These are phyloP conservation scores for Adansonia madagascariensis DNA, from an alignment of 441 rosid genomes.

Conservation along the genomic window DNA sequence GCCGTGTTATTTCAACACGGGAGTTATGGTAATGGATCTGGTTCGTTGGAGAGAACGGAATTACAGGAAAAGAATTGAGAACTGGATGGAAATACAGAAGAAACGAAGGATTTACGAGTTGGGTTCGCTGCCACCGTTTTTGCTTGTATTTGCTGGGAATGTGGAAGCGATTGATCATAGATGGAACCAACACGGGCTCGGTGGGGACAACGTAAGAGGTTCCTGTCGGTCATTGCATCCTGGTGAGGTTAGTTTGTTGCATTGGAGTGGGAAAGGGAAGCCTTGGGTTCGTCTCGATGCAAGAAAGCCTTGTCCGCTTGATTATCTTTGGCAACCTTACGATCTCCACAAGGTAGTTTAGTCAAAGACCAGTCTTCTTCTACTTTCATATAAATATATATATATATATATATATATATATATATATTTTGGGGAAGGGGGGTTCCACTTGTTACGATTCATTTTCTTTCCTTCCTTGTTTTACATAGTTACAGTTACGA, in stretches of 20 bases:
- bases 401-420: too few species aligned
- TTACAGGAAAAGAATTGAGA: conserved; percentile 66
- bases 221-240: conserved; percentile 80
- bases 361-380: conserved; percentile 35
- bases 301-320: conserved; percentile 71
- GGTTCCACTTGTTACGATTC: too few species aligned
- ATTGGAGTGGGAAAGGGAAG: conserved; percentile 98
- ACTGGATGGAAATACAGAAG: conserved; percentile 86
- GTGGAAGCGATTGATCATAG: conserved; percentile 78
- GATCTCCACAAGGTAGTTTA: conserved; percentile 53
- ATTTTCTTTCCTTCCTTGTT: conserved; percentile 23
- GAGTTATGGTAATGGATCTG: conserved; percentile 94
- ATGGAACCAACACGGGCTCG: conserved; percentile 95
- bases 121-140: conserved; percentile 89
- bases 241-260: conserved; percentile 86
- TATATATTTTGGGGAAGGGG: too few species aligned
- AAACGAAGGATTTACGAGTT: conserved; percentile 78
- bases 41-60: conserved; percentile 78
- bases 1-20: conserved; percentile 90
- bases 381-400: too few species aligned
- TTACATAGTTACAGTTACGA: too few species aligned
- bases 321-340: conserved; percentile 80
- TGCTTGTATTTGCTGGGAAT: conserved; percentile 78
- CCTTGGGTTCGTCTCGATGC: conserved; percentile 88
- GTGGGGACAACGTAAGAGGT: conserved; percentile 88